Conservation (phyloP, 2,329 filamentous ascomycete genomes). For the Lasiodiplodia sp. region DNA sequence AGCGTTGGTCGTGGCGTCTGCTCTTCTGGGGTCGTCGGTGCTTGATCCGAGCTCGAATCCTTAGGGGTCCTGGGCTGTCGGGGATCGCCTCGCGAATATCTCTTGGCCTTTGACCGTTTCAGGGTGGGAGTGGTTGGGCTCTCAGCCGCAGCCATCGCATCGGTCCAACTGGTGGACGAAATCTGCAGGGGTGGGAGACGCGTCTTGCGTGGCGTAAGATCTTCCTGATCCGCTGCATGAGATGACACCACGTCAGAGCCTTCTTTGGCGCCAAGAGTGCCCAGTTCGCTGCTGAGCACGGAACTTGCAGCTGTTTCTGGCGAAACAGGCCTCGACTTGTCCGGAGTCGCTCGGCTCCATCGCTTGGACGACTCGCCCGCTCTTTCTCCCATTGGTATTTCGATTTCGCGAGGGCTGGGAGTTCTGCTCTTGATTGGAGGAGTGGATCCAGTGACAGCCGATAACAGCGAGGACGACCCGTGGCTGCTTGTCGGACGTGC, state of each 20-base stretch:
- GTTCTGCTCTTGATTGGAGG: constrained; percentile 49
- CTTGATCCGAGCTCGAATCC: constrained; percentile 38
- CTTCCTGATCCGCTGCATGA: background rate
- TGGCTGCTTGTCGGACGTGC: constrained; percentile 56
- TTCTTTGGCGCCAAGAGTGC: constrained; percentile 2
- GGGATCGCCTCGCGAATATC: constrained; percentile 42
- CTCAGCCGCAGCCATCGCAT: constrained; percentile 43
- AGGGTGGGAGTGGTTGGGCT: constrained; percentile 43
- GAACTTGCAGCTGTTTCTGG: constrained; percentile 45
- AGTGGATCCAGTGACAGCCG: constrained; percentile 43
- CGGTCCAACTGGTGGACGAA: constrained; percentile 46
- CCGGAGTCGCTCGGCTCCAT: constrained; percentile 50
- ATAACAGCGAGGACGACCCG: constrained; percentile 59
- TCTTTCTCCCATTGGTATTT: constrained; percentile 68
- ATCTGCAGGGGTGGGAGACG: constrained; percentile 16
- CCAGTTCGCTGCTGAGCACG: constrained; percentile 43
- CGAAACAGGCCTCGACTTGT: constrained; percentile 36
- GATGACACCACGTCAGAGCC: constrained; percentile 16
- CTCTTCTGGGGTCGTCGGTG: constrained; percentile 9
- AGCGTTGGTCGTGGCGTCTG: constrained; percentile 18
- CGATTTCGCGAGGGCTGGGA: constrained; percentile 61
- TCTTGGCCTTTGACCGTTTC: constrained; percentile 49
- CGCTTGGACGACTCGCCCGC: constrained; percentile 55
- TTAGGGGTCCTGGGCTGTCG: constrained; percentile 42
- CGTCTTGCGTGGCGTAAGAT: constrained; percentile 24